Conservation (phyloP, 2,329 filamentous ascomycete genomes). For the Madurella mycetomatis region DNA sequence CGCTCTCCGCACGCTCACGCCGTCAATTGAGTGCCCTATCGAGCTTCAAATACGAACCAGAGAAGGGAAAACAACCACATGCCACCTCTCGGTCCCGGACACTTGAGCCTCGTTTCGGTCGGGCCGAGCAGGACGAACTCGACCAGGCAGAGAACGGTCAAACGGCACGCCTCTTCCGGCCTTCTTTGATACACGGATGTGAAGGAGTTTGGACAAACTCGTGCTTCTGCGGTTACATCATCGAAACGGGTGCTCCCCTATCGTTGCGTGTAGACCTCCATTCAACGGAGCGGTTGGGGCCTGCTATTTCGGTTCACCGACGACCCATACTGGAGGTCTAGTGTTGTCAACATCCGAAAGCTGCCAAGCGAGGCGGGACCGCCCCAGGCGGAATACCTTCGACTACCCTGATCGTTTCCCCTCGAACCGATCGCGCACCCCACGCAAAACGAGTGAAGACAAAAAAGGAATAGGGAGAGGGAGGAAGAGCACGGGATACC, state of each 20-base stretch:
- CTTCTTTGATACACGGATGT: background rate
- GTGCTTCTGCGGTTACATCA: background rate
- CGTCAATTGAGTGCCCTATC: background rate
- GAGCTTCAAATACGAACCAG: background rate
- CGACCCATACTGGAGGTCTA: background rate
- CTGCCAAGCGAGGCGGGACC: background rate
- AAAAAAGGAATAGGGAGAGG: background rate
- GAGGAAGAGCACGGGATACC: background rate
- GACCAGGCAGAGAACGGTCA: background rate
- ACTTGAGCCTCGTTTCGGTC: background rate
- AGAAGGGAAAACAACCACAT: slow-evolving; percentile 2
- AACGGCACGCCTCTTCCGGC: background rate
- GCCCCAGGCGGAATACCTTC: too few species aligned
- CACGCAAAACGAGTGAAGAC: background rate
- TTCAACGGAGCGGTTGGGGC: background rate
- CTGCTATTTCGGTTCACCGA: background rate
- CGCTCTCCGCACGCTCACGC: background rate
- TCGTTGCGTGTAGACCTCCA: background rate
- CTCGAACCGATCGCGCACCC: background rate
- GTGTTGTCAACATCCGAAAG: background rate
- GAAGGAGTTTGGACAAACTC: background rate
- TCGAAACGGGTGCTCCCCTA: background rate
- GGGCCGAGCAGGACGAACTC: background rate
- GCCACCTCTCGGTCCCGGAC: background rate
- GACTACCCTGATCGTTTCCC: background rate